Conservation (phyloP, 306 rosid genomes). For the Cicer chorassanicum region DNA sequence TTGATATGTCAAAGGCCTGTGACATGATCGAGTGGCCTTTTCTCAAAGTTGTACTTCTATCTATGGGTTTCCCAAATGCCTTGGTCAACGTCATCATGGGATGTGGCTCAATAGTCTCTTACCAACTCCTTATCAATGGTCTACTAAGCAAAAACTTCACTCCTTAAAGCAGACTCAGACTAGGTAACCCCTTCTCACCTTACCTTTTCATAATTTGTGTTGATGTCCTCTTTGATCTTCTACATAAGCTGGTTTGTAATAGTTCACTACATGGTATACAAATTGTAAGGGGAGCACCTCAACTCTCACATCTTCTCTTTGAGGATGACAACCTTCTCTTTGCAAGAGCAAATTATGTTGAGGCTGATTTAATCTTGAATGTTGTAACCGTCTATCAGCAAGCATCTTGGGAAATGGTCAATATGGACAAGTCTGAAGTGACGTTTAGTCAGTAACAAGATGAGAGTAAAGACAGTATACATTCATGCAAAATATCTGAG, state of each 20-base stretch:
- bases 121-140: neutral
- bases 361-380: no score
- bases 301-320: neutral
- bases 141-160: neutral
- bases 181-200: neutral
- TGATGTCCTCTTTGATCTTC: neutral
- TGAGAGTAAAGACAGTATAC: no score
- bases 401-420: no score
- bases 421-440: no score
- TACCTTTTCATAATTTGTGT: neutral
- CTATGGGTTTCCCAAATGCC: neutral
- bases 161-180: neutral
- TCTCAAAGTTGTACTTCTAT: neutral
- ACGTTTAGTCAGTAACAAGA: no score
- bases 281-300: neutral
- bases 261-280: neutral
- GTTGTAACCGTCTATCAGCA: no score
- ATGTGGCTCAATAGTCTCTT: neutral
- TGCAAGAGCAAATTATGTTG: neutral
- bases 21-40: neutral
- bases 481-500: no score
- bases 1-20: neutral
- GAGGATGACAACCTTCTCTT: neutral
- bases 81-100: neutral
- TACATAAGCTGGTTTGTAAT: neutral